Base-by-base conservation (phyloP, 2,329 filamentous ascomycete genomes). In the Diaporthe sp. region DNA sequence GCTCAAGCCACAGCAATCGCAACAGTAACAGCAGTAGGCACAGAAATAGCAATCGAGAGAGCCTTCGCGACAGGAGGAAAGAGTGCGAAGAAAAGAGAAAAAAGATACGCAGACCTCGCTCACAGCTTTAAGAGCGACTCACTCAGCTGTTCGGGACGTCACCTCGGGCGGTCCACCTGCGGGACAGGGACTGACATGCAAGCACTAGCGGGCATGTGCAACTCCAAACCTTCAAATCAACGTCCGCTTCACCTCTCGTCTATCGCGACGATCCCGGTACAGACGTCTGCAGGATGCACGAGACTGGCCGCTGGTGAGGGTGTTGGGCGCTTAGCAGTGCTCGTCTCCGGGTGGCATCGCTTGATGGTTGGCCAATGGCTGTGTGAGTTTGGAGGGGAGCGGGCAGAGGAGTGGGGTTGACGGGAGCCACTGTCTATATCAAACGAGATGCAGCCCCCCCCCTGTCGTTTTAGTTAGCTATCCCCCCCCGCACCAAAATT, bases 291-390 rank as follows among this genome's bases (percentile, higher is more conserved):
- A 73, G 71, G 71, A 72, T 72, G 71, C 71, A 72, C 44, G 31
- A 62, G 57, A 72, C 57, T 72, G 71, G 71, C 49, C 44, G 46
- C 58, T n/a, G 58, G 9, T 28, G 71, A 73, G 57, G 71, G 44
- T 55, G 72, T 73, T 67, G 51, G 75, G 75, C 75, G 75, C 75
- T 76, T 76, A 76, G 75, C 75, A 67, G 72, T 75, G 65, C 72
- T 72, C 51, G 49, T 37, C 49, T 49, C 22, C 19, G 68, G 67
- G 65, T 37, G 58, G 31, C 73, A 72, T 39, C 53, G 67, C 72
- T 12, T 53, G 53, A 15, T 76, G 65, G 75, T 74, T 74, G 72
- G 75, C 72, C 75, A 74, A 67, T 76, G 37, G 39, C 39, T 44
- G 49, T 4, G 44, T 37, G 34, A 49, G 28, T 3, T 10, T 19